Percentiles rank a stretch among this genome's conserved stretches.
Conservation (phyloP, 768 basidiomycete genomes). For the Lactarius sp. region DNA sequence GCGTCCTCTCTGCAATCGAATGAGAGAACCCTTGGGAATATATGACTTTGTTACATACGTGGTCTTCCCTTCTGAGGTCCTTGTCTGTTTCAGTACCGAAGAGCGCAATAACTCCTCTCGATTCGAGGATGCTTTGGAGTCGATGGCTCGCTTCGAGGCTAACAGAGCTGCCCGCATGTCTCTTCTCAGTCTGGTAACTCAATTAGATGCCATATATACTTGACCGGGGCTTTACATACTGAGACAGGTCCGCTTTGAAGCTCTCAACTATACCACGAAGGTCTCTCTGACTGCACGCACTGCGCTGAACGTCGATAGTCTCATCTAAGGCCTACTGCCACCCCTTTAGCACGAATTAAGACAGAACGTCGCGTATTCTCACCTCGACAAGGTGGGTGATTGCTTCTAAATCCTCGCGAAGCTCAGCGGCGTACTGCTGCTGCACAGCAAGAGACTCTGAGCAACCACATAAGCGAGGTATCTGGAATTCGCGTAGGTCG, state of each 20-base stretch:
- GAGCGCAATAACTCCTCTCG: conserved; percentile 66
- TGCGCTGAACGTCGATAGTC: conserved; percentile 66
- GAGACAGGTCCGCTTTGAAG: conserved; percentile 43
- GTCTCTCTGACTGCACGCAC: conserved; percentile 46
- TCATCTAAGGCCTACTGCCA: conserved; percentile 56
- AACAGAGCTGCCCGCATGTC: conserved; percentile 67
- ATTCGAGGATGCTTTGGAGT: conserved; percentile 51
- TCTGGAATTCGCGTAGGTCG: conserved; percentile 65
- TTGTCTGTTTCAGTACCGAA: conserved; percentile 46
- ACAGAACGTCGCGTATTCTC: neutral
- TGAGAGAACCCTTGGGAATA: conserved; percentile 5
- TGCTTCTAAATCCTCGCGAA: conserved; percentile 68
- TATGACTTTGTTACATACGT: conserved; percentile 41
- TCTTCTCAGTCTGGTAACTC: conserved; percentile 45
- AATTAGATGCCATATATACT: neutral
- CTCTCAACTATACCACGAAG: conserved; percentile 47
- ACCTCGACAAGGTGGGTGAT: conserved; percentile 69
- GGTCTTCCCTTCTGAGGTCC: conserved; percentile 50
- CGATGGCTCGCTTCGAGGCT: conserved; percentile 67
- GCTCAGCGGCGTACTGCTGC: conserved; percentile 66
- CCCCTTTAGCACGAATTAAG: conserved; percentile 41
- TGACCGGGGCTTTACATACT: conserved; percentile 41
- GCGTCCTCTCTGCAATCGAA: conserved; percentile 59
- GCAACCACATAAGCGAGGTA: conserved; percentile 69
- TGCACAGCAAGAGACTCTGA: conserved; percentile 65